These are phyloP conservation scores for Trichophyton equinum DNA, from an alignment of 2,329 filamentous ascomycete species.

Conservation along the genomic window DNA sequence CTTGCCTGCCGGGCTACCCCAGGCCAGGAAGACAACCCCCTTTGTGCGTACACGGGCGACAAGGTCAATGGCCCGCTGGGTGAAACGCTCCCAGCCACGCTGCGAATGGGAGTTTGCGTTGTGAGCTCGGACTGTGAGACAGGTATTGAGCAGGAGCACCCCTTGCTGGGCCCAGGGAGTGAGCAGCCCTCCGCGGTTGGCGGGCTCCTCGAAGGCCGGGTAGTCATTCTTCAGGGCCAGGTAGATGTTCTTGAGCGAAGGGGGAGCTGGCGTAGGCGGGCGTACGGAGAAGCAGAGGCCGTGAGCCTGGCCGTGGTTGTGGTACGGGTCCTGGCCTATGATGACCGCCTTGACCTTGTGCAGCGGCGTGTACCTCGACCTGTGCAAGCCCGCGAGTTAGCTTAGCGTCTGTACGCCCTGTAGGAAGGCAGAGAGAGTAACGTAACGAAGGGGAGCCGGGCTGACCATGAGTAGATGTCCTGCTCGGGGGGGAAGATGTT, in stretches of 20 bases:
- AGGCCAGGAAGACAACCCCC: constrained; percentile 90
- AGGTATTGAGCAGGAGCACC: constrained; percentile 87
- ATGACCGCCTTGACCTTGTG: constrained; percentile 83
- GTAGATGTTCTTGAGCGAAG: constrained; percentile 90
- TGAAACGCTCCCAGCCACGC: constrained; percentile 86
- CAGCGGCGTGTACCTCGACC: constrained; percentile 88
- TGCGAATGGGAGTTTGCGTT: constrained; percentile 75
- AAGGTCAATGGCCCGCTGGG: constrained; percentile 78
- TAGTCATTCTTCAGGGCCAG: constrained; percentile 79
- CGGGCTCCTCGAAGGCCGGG: constrained; percentile 60
- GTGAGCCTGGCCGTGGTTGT: constrained; percentile 90
- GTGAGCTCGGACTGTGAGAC: constrained; percentile 81
- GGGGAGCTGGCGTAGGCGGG: constrained; percentile 74
- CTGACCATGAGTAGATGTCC: constrained; percentile 87
- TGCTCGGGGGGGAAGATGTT: constrained; percentile 77
- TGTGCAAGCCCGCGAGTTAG: constrained; percentile 27
- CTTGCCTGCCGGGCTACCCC: constrained; percentile 76
- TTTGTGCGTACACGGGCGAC: constrained; percentile 62
- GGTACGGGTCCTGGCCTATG: constrained; percentile 92
- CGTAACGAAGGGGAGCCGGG: no score
- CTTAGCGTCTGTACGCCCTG: constrained; percentile 1
- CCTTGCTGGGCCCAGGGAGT: constrained; percentile 91
- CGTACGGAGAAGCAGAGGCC: constrained; percentile 92
- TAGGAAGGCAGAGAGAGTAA: no score
- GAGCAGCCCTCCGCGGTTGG: constrained; percentile 67